phyloP scores from a whole-genome alignment of 176 grass and related monocot genomes.

The Juncus effusus region DNA sequence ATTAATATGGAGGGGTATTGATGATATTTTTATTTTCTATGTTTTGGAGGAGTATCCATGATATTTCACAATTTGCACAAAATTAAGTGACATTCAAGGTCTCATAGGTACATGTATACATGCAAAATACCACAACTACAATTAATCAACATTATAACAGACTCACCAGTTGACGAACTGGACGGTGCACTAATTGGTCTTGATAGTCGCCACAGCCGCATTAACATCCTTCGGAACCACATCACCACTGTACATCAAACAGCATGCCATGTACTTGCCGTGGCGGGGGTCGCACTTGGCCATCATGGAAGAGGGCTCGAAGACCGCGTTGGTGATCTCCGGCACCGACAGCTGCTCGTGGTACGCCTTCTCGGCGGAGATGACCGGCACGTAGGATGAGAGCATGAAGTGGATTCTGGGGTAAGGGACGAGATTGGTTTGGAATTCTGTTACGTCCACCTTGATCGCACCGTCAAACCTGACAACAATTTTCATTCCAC shows the following conservation, averaged over 20 bases:
- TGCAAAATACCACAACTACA: too few species aligned
- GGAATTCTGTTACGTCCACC: conserved; percentile 91
- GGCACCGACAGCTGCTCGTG: conserved; percentile 95
- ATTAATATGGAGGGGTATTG: too few species aligned
- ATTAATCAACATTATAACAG: too few species aligned
- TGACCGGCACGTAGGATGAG: conserved; percentile 90
- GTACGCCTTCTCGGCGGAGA: conserved; percentile 97
- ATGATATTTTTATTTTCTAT: too few species aligned
- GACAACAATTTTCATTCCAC: too few species aligned
- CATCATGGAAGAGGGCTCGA: conserved; percentile 99
- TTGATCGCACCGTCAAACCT: conserved; percentile 93
- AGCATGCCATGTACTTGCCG: conserved; percentile 96
- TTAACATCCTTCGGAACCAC: conserved; percentile 98
- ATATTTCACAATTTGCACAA: neutral
- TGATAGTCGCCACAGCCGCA: conserved; percentile 90
- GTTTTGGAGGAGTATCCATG: too few species aligned
- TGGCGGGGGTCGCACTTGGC: conserved; percentile 98
- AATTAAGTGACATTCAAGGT: neutral
- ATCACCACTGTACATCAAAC: conserved; percentile 96
- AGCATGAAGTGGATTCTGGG: conserved; percentile 99
- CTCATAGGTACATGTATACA: neutral
- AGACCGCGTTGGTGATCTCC: conserved; percentile 98
- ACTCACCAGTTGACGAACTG: conserved; percentile 97
- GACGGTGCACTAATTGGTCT: conserved; percentile 98
- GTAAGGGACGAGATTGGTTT: conserved; percentile 95